Evolutionary conservation across 1,139 yeast genomes (phyloP), one percentile per base, ranked within the genome.

Genomic region (Hemisphaericaspora subhashii): DNA sequence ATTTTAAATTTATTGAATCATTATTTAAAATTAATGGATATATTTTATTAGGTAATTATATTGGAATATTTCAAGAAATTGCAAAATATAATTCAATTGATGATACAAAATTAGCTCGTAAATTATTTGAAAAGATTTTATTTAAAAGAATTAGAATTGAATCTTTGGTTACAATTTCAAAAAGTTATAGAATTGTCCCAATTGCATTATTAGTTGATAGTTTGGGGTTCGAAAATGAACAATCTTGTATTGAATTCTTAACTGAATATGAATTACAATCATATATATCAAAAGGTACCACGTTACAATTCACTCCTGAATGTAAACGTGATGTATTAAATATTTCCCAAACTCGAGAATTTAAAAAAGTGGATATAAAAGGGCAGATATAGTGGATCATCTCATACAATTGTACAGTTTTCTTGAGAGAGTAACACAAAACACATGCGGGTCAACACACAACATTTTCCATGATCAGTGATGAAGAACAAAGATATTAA

Each of bases 341-440:
- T 8, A 9, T 29, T 17, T 23, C 32, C 4, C 20, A 11, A 27
- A 14, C 15, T 24, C 27, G 27, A 16, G 70, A 66, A 21, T 76
- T 76, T 48, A 76, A 70, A 43, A 84, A 77, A 54, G 81, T 90
- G n/a, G 97, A 90, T 57, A 89, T 90, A 44, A 90, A 89, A 65
- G 97, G 98, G 0, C 97, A 90, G 59, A 73, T 84, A 14, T 86
- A n/a, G n/a, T n/a, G n/a, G n/a, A n/a, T n/a, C n/a, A n/a, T n/a
- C n/a, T n/a, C n/a, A n/a, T n/a, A n/a, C n/a, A n/a, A n/a, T n/a
- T n/a, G n/a, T n/a, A n/a, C 27, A 24, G 12, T 23, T 23, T 8
- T 23, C 12, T 11, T 23, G 6, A 8, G 11, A 23, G 12, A 10
- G 25, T 23, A 11, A 23, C 12, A 8, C n/a, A n/a, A n/a, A n/a